Evolutionary conservation across 768 basidiomycete genomes (phyloP), one percentile per base, ranked within the genome.

Genomic region (Plicaturopsis crispa): DNA sequence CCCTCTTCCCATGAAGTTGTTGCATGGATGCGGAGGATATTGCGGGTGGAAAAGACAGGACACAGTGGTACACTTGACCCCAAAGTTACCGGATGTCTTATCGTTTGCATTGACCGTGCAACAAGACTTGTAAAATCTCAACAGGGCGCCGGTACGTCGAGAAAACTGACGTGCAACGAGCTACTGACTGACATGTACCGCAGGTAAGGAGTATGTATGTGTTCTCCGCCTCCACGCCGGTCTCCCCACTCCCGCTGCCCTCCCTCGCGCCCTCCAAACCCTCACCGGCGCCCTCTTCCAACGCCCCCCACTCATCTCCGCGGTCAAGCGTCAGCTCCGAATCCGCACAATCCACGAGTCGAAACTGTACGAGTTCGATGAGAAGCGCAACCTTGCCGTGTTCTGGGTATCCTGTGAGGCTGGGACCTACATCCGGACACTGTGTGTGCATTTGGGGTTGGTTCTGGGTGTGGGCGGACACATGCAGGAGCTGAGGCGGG

Each of bases 331-430:
- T 42, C 94, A 98, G 62, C 73, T 99, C 23, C 88, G 96, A 46
- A 85, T 99, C 50, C 84, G 96, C 47, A 99, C 96, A 10, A 93
- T 99, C 45, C 87, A 99, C 60, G 85, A 94, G 56, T 93, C 90
- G 33, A 96, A 88, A 48, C 71, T 99, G 13, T 72, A 96, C 48
- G 96, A 99, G 61, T 97, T 91, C 50, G 96, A 99, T 59, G 92
- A 97, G 56, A 88, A 96, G 58, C 80, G 96, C 36, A 93, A 96
- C 53, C 76, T 99, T 38, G 90, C 78, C 28, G 93, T 99, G 14
- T 99, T 98, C 69, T 94, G 91, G 90, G 96, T 97, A 17, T 91
- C 87, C 16, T 99, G 96, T 58, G 96, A 99, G 59, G 96, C 96
- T 24, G 96, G 96, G 43, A 89, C 86, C n/a, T 88, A 88, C 48